These are phyloP conservation scores for Hansfordia pulvinata DNA, from an alignment of 2,329 filamentous ascomycete genomes.

Conservation along the genomic window DNA sequence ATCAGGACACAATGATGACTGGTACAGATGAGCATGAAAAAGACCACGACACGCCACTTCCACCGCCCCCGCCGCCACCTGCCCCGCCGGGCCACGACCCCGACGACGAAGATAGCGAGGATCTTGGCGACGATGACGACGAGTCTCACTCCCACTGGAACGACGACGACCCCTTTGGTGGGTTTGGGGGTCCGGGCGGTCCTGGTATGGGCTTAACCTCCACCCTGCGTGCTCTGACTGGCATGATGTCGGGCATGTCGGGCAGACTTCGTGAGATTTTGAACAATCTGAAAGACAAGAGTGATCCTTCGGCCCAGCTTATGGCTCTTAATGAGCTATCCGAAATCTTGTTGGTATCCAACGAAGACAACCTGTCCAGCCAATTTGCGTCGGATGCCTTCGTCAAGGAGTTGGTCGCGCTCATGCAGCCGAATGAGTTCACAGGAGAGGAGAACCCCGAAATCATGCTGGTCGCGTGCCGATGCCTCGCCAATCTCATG, in stretches of 20 bases:
- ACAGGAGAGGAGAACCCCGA: constrained; percentile 81
- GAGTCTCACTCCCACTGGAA: constrained; percentile 47
- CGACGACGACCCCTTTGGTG: constrained; percentile 49
- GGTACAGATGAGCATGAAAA: constrained; percentile 46
- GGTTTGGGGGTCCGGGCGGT: constrained; percentile 54
- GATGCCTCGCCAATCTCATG: constrained; percentile 94
- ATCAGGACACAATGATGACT: constrained; percentile 59
- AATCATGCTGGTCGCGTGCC: constrained; percentile 92
- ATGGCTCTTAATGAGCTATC: constrained; percentile 89
- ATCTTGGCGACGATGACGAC: constrained; percentile 40
- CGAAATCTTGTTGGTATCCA: constrained; percentile 85
- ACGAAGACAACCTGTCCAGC: constrained; percentile 89
- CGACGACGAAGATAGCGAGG: constrained; percentile 26
- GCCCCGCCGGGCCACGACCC: constrained; percentile 23
- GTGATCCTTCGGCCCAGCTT: constrained; percentile 75
- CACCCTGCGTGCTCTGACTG: constrained; percentile 75
- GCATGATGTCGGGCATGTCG: constrained; percentile 81
- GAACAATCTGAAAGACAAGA: constrained; percentile 64
- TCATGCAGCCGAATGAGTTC: constrained; percentile 86
- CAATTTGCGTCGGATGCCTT: constrained; percentile 91
- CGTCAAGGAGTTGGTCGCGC: constrained; percentile 79
- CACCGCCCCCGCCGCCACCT: constrained; percentile 27
- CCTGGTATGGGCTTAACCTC: constrained; percentile 56
- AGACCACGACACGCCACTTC: constrained; percentile 23
- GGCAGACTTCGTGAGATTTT: constrained; percentile 67